Base-by-base conservation (phyloP, 352 stramenopile species). In the Globisporangium barbulae region DNA sequence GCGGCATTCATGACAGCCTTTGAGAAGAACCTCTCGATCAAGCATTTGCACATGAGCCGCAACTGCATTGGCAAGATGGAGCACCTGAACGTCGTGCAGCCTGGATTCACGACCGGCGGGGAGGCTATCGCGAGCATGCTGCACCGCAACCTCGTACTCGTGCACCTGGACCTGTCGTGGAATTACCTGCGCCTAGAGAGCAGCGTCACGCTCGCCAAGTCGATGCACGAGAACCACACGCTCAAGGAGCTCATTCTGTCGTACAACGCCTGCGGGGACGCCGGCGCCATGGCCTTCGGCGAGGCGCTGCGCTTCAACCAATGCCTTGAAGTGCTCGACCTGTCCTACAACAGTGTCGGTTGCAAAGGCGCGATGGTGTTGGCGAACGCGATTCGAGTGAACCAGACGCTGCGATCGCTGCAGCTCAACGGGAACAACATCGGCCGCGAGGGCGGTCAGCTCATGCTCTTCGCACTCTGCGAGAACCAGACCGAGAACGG, bases 121-220 rank as follows among this genome's bases (percentile, higher is more conserved):
- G 89, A 97, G 69, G 90, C 89, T 19, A 89, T 97, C 60, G 90
- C 87, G n/a, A 83, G 72, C 15, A 96, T 97, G 89, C 74, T 97
- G 22, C 77, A 83, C 30, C 52, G 69, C 15, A 97, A 97, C 66
- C 67, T 83, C 0, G 78, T 86, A 55, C 76, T 97, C 15, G 72
- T 76, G 2, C 79, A 88, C 37, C 73, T 97, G 8, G 88, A 97
- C 53, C 49, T 97, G 15, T 96, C 85, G 50, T 97, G 90, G 90
- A 97, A 97, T 56, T 93, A 85, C 65, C 64, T 97, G 9, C 81
- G 89, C 1, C 71, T 95, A 6, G 88, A 90, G 48, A 91, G 81
- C 63, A 89, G 81, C 31, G 79, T 88, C 42, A 81, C 80, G 6
- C 72, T 94, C 2, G 85, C 83, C 0, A 69, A 70, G 21, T 88